Percentiles rank a stretch among this genome's conserved stretches.
Conservation (phyloP, 2,329 filamentous ascomycete species). For the Fusarium pseudograminearum region DNA sequence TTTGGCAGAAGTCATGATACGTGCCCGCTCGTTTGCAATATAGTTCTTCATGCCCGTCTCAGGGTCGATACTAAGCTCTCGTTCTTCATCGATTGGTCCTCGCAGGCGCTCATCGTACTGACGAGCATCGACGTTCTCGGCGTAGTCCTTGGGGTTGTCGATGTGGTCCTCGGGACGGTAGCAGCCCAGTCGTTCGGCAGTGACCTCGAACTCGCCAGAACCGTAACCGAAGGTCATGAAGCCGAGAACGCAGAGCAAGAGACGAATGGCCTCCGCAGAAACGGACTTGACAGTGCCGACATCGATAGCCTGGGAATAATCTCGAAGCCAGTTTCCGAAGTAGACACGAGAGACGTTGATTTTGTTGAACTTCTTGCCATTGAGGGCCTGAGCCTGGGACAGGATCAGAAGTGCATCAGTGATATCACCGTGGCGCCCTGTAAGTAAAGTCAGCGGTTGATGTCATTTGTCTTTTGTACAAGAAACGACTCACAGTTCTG, state of each 20-base stretch:
- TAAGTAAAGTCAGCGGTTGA: not conserved
- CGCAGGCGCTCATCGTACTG: slow-evolving; percentile 85
- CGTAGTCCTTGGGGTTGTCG: slow-evolving; percentile 88
- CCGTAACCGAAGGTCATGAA: slow-evolving; percentile 92
- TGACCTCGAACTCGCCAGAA: slow-evolving; percentile 87
- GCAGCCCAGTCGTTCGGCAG: slow-evolving; percentile 82
- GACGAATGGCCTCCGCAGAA: slow-evolving; percentile 88
- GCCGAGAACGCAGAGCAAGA: slow-evolving; percentile 87
- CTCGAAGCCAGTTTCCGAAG: slow-evolving; percentile 94
- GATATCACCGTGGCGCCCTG: slow-evolving; percentile 89
- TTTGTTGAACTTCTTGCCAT: slow-evolving; percentile 86
- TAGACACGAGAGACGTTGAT: slow-evolving; percentile 90
- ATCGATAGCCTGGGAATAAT: slow-evolving; percentile 95
- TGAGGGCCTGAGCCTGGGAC: slow-evolving; percentile 64
- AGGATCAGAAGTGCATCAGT: slow-evolving; percentile 88
- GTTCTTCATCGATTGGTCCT: slow-evolving; percentile 81
- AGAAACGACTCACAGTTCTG: slow-evolving; percentile 73
- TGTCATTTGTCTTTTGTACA: not conserved
- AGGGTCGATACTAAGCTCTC: slow-evolving; percentile 83
- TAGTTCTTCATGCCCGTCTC: slow-evolving; percentile 89
- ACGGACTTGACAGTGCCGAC: slow-evolving; percentile 93
- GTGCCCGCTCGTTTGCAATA: slow-evolving; percentile 84
- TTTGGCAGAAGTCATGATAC: slow-evolving; percentile 84
- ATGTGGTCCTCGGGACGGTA: slow-evolving; percentile 83
- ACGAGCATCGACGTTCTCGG: slow-evolving; percentile 86